A percentile compares a stretch with the other conserved stretches of the same genome.
phyloP scores from a whole-genome alignment of 2,329 filamentous ascomycete species.

The Annulohypoxylon truncatum region DNA sequence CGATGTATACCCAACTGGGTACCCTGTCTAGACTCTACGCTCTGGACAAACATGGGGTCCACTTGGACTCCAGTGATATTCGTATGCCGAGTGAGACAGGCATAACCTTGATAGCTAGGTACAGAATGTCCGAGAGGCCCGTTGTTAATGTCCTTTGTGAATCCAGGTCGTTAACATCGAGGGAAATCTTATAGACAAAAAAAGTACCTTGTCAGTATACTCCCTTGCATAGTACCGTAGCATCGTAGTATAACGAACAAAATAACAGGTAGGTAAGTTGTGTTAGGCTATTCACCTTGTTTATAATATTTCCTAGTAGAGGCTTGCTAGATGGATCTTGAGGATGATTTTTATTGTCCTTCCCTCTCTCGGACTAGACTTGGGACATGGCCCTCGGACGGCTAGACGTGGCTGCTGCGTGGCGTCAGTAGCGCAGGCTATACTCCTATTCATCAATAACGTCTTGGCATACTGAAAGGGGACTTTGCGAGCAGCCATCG shows the following conservation, averaged over 20 bases:
- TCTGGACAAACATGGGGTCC: slow-evolving; percentile 21
- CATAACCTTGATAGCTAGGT: slow-evolving; percentile 19
- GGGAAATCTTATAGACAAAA: slow-evolving; percentile 15
- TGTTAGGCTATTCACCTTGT: slow-evolving; percentile 19
- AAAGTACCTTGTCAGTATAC: slow-evolving; percentile 9
- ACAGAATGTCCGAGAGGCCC: slow-evolving; percentile 31
- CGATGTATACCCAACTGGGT: slow-evolving; percentile 1
- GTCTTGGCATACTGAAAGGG: slow-evolving; percentile 16
- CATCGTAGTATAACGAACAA: slow-evolving; percentile 26
- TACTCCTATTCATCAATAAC: slow-evolving; percentile 25
- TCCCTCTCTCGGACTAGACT: slow-evolving; percentile 9
- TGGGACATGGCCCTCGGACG: neutral
- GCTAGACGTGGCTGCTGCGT: slow-evolving; percentile 29
- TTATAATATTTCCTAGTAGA: neutral
- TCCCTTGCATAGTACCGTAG: slow-evolving; percentile 25
- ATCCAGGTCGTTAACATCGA: slow-evolving; percentile 18
- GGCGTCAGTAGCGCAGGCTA: slow-evolving; percentile 20
- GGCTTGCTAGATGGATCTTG: slow-evolving; percentile 2
- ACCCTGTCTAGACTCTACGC: slow-evolving; percentile 1
- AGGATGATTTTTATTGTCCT: slow-evolving; percentile 15
- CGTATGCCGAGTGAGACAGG: slow-evolving; percentile 17
- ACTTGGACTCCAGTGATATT: slow-evolving; percentile 16
- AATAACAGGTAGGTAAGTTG: slow-evolving; percentile 27
- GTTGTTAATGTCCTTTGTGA: slow-evolving; percentile 18
- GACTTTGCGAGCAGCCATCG: neutral